A percentile compares a stretch with the other conserved stretches of the same genome.
These are phyloP conservation scores for button mushroom (Agaricus bisporus) DNA, from an alignment of 768 basidiomycete genomes.

Conservation along the genomic window DNA sequence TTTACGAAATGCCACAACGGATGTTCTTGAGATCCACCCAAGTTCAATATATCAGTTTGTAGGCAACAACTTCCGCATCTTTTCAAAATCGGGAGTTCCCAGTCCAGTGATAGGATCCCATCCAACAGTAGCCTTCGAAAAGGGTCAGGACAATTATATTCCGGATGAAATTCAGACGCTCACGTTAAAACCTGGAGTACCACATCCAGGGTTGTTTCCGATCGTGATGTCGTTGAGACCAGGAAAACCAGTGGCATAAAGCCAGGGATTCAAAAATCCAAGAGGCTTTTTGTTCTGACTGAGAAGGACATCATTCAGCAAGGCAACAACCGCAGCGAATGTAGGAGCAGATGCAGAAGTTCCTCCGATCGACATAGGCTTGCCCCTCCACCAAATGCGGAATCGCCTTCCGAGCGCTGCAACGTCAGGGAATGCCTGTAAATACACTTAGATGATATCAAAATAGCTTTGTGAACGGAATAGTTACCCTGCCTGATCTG, in stretches of 20 bases:
- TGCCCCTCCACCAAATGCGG: conserved; percentile 39
- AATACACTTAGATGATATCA: not conserved
- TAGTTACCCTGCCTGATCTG: conserved; percentile 47
- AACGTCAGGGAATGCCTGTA: conserved; percentile 59
- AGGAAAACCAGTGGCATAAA: conserved; percentile 36
- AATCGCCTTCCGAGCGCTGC: conserved; percentile 51
- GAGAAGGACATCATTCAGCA: conserved; percentile 60
- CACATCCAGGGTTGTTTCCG: conserved; percentile 55
- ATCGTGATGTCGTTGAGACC: conserved; percentile 54
- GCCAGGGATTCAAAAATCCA: conserved; percentile 64
- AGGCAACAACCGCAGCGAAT: conserved; percentile 56
- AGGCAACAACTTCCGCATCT: conserved; percentile 32
- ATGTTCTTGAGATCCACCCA: no score
- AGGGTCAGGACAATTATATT: not conserved
- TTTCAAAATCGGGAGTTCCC: conserved; percentile 57
- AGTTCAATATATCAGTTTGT: not conserved
- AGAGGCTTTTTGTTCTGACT: conserved; percentile 33
- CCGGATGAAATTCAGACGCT: conserved; percentile 17
- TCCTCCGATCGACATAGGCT: conserved; percentile 38
- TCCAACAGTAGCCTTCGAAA: conserved; percentile 33
- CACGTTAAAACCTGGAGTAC: conserved; percentile 62
- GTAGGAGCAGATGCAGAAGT: conserved; percentile 64
- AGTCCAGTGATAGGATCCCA: conserved; percentile 60
- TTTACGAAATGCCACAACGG: no score
- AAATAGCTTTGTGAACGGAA: not conserved